Evolutionary conservation across 768 basidiomycete species (phyloP), one percentile per base, ranked within the genome.

Genomic region (Mycena polygramma): DNA sequence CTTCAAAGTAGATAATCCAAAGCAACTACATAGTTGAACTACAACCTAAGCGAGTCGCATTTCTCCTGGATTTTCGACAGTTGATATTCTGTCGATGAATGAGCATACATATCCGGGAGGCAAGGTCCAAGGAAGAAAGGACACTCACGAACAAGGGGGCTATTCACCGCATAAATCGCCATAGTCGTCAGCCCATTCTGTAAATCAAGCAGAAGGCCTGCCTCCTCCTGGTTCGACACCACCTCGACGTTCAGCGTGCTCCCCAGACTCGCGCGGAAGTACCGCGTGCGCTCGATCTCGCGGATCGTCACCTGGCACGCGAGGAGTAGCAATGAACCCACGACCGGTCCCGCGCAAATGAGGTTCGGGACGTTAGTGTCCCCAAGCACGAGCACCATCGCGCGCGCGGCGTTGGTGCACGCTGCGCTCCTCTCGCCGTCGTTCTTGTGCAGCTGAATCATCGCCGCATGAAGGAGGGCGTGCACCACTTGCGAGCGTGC

Each of bases 361-460:
- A 72, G 52, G 24, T 71, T 58, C 39, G 72, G 58, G 1, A 63
- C 58, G 30, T 72, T 68, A 13, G 65, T 52, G 36, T 75, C 73
- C 39, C 66, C 66, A 43, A 76, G 66, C 24, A 39, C 55, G 17
- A 43, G 36, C 46, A 75, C 37, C 11, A 76, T 74, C 14, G 35
- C 22, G 10, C 71, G 70, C 24, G 75, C 75, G 43, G 74, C 69
- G 36, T n/a, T n/a, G 39, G 74, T 35, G 35, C 64, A 69, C 0
- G 35, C 30, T 24, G 51, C 20, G 57, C 57, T 58, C 7, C 61
- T n/a, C 20, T 70, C 66, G 30, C 57, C 54, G 24, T 39, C 68
- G 68, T 43, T 67, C 59, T 63, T 73, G 46, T 75, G 72, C 26
- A 76, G 66, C 66, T 72, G 72, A 24, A 76, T 68, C 24, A 63